phyloP scores from a whole-genome alignment of 202 grass and related monocot genomes.

The Cymbopogon flexuosus region DNA sequence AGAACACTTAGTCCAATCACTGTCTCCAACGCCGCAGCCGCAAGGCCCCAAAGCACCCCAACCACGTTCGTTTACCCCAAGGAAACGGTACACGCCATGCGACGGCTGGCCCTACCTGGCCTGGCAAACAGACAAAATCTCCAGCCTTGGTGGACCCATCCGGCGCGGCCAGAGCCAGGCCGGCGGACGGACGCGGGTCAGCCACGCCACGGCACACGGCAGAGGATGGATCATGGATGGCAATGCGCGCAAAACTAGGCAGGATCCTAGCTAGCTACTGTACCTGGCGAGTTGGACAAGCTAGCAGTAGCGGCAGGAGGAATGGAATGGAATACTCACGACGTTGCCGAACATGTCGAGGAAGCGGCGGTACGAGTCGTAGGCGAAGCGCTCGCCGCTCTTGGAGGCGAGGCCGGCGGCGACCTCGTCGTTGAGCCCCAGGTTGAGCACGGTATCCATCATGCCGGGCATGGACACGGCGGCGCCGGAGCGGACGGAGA shows the following conservation, averaged over 20 bases:
- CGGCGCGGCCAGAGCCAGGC: no score
- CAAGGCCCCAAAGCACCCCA: neutral
- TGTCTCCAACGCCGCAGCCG: neutral
- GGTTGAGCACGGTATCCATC: constrained; percentile 99
- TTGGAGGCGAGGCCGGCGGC: constrained; percentile 58
- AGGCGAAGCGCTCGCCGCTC: constrained; percentile 91
- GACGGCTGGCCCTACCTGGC: neutral
- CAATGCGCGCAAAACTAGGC: no score
- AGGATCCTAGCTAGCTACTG: no score
- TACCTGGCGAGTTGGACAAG: no score
- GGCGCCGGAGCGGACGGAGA: constrained; percentile 95
- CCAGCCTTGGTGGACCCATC: neutral
- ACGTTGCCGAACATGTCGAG: constrained; percentile 98
- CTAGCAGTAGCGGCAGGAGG: no score
- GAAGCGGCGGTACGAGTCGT: constrained; percentile 90
- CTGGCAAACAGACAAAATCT: constrained; percentile 13
- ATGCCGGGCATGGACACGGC: constrained; percentile 95
- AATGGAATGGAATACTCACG: constrained; percentile 37
- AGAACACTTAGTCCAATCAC: neutral
- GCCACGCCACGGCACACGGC: no score
- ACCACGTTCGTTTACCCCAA: neutral
- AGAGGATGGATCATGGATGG: no score
- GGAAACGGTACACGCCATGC: neutral
- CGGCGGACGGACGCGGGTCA: no score
- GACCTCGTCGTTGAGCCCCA: constrained; percentile 89